Base-by-base conservation (phyloP, 139 green algal species). In the Volvox reticuliferus region DNA sequence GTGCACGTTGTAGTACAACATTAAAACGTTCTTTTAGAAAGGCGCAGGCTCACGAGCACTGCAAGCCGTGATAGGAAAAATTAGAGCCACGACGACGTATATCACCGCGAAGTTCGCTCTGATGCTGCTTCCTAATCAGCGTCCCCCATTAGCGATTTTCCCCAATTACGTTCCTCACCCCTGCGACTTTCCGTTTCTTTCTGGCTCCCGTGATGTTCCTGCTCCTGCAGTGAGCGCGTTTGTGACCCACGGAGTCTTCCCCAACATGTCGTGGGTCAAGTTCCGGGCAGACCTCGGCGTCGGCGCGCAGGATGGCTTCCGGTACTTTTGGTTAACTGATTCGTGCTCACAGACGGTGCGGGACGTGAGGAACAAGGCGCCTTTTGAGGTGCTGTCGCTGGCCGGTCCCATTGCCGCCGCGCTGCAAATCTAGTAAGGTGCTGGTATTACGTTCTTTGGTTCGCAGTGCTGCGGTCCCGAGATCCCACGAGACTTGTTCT, bases 171-270 rank as follows among this genome's bases (percentile, higher is more conserved):
- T 55, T 55, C 44, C 44, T 55, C 44, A 5, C 44, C 44, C 44
- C 5, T 14, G 9, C 9, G 44, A 55, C 44, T 55, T 9, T 55
- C 44, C 44, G 9, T 55, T 55, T 55, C 5, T 5, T 14, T 55
- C 44, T 9, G 5, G 44, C 9, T 55, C 44, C 5, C 44, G 5
- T 55, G 44, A 5, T 55, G 44, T 55, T 55, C 9, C 9, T 9
- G 44, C 9, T 55, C 89, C 76, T 92, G 91, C 92, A 96, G 98
- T 99, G 61, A 98, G 94, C 88, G 98, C 98, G 9, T 99, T 99
- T 82, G 98, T 98, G 14, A 99, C 98, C 12, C 98, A 99, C 92
- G 98, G 97, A 81, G 98, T 99, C 12, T 99, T 99, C 91, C 98
- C 98, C 50, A 97, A 98, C 30, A 93, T 98, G 32, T 97, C 95